Evolutionary conservation across 148 eudicot species (phyloP), one percentile per base, ranked within the genome.

Genomic region (Chenopodium suecicum): DNA sequence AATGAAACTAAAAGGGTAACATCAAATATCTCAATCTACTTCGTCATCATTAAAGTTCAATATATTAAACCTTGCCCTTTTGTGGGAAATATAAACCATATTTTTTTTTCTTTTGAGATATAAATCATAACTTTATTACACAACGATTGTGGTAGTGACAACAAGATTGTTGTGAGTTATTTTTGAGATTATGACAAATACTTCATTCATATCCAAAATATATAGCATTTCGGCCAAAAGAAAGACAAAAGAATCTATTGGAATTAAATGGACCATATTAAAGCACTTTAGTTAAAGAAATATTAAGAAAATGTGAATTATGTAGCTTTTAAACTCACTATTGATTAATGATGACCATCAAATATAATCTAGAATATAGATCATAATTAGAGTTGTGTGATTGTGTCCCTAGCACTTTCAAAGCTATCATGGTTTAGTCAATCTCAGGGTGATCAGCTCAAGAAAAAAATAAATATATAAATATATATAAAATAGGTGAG

Each of bases 201-300:
- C 41, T 74, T 34, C 32, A 47, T 74, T 34, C 32, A 47, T 60
- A 75, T 31, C 14, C 23, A 75, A 80, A 60, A 17, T n/a, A 50
- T n/a, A 50, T 81, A 81, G 79, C 79, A 81, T 75, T 81, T 65
- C 79, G 79, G 83, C 79, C 75, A 67, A 75, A 81, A 71, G 75
- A 27, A 69, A 32, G 34, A 68, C 74, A 17, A 67, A 69, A 25
- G 37, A 58, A 72, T 32, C 22, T 80, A 62, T 32, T 16, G 25
- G 25, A 48, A 69, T 31, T 32, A 47, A 48, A 81, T 81, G 41
- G 77, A 63, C 78, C 77, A 5, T 37, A 37, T 5, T 37, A 62
- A 64, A 56, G 20, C 65, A 25, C 44, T 65, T 81, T 48, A 29
- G n/a, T 7, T 32, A 73, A 73, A 62, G 48, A 9, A 71, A 72